phyloP scores from a whole-genome alignment of 805 yeast genomes.

The Yamadazyma paraphyllophila region DNA sequence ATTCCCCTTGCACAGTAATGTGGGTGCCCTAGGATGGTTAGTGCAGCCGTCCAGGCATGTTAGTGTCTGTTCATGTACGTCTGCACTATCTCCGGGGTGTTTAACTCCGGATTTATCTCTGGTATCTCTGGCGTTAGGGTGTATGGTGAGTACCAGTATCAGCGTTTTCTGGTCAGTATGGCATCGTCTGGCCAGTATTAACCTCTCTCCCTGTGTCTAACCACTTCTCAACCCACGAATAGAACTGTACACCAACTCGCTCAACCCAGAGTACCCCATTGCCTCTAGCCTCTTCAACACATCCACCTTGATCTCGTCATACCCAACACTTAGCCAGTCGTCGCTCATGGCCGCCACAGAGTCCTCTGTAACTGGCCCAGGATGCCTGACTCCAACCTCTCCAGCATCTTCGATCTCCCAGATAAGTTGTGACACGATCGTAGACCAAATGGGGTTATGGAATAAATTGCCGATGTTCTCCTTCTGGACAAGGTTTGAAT shows the following conservation, averaged over 20 bases:
- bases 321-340: slow-evolving; percentile 38
- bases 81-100: too few species aligned
- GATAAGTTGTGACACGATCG: slow-evolving; percentile 41
- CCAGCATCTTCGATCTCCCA: slow-evolving; percentile 46
- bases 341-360: slow-evolving; percentile 36
- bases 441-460: slow-evolving; percentile 51
- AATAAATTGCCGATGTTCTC: slow-evolving; percentile 42
- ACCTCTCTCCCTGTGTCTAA: not conserved
- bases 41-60: too few species aligned
- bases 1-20: too few species aligned
- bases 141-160: too few species aligned
- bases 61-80: too few species aligned
- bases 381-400: slow-evolving; percentile 37
- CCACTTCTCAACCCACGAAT: slow-evolving; percentile 24
- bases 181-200: too few species aligned
- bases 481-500: slow-evolving; percentile 27
- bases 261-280: slow-evolving; percentile 48
- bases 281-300: slow-evolving; percentile 42
- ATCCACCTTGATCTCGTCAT: slow-evolving; percentile 46
- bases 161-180: too few species aligned
- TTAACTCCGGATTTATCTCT: too few species aligned
- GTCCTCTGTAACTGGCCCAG: slow-evolving; percentile 51
- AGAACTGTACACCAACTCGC: slow-evolving; percentile 51
- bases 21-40: too few species aligned
- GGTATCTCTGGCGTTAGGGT: too few species aligned